Evolutionary conservation across 2,329 filamentous ascomycete genomes (phyloP).

Genomic region (Aspergillus luchuensis): DNA sequence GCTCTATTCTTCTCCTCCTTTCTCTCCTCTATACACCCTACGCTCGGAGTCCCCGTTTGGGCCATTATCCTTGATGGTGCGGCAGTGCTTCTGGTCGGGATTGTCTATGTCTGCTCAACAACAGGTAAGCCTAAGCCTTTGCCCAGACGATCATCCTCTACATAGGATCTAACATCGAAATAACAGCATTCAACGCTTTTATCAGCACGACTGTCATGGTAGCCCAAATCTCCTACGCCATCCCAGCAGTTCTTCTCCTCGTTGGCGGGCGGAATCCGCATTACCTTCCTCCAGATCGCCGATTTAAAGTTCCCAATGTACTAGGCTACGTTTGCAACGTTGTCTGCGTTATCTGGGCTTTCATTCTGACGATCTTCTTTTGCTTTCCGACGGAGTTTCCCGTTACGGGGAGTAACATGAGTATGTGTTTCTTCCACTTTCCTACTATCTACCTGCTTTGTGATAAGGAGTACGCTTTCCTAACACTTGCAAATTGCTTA

Average conservation of each 20-base stretch:
- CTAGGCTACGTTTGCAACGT: conserved; percentile 22
- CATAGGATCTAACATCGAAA: not conserved
- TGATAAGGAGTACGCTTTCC: not conserved
- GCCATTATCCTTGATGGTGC: conserved; percentile 20
- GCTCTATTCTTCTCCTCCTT: conserved; percentile 32
- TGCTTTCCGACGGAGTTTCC: conserved; percentile 23
- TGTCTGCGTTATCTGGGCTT: conserved; percentile 22
- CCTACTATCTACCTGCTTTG: not conserved
- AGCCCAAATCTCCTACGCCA: conserved; percentile 27
- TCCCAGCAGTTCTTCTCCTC: conserved; percentile 23
- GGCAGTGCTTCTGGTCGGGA: conserved; percentile 22
- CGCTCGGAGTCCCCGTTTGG: conserved; percentile 20
- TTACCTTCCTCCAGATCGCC: conserved; percentile 20
- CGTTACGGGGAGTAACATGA: conserved; percentile 26
- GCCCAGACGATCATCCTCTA: too few relatives aligned
- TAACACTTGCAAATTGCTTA: not conserved
- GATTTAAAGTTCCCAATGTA: conserved; percentile 17
- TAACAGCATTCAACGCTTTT: conserved; percentile 27
- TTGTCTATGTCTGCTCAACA: conserved; percentile 26
- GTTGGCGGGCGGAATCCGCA: conserved; percentile 12
- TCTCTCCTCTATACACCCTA: conserved; percentile 13
- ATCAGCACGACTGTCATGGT: conserved; percentile 27
- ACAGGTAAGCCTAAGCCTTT: conserved; percentile 16
- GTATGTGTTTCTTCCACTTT: conserved; percentile 13
- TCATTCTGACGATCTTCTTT: conserved; percentile 25